These are phyloP conservation scores for Xylaria sp. DNA, from an alignment of 2,329 filamentous ascomycete species.

Conservation along the genomic window DNA sequence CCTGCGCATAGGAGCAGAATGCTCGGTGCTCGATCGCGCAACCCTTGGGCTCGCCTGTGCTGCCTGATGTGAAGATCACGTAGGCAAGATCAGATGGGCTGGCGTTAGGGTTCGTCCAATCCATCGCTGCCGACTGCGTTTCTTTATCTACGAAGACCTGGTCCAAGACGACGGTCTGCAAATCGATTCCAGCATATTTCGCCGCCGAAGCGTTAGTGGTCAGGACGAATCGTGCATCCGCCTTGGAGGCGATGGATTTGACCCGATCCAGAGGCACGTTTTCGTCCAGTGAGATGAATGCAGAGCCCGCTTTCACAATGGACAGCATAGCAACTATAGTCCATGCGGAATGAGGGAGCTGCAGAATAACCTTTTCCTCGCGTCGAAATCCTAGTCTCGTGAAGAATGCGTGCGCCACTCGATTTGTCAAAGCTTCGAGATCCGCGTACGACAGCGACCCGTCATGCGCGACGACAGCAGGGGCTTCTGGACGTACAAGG, in stretches of 20 bases:
- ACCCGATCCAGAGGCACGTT: conserved; percentile 16
- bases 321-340: conserved; percentile 24
- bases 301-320: conserved; percentile 24
- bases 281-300: conserved; percentile 23
- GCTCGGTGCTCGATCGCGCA: conserved; percentile 23
- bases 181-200: conserved; percentile 10
- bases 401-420: conserved; percentile 9
- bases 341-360: conserved; percentile 18
- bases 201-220: conserved; percentile 1
- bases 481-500: conserved; percentile 7
- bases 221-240: conserved; percentile 21
- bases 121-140: not conserved
- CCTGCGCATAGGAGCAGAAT: conserved; percentile 16
- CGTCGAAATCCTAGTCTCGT: conserved; percentile 4
- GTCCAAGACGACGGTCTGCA: conserved; percentile 13
- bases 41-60: conserved; percentile 25
- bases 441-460: conserved; percentile 9
- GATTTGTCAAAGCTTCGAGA: conserved; percentile 10
- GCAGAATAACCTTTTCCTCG: conserved; percentile 21
- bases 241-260: conserved; percentile 14
- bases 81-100: conserved; percentile 23
- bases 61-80: conserved; percentile 30
- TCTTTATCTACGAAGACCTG: conserved; percentile 12
- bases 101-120: conserved; percentile 3
- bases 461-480: conserved; percentile 9